These are phyloP conservation scores for Prunus yedoensis DNA, from an alignment of 331 rosid genomes.

Conservation along the genomic window DNA sequence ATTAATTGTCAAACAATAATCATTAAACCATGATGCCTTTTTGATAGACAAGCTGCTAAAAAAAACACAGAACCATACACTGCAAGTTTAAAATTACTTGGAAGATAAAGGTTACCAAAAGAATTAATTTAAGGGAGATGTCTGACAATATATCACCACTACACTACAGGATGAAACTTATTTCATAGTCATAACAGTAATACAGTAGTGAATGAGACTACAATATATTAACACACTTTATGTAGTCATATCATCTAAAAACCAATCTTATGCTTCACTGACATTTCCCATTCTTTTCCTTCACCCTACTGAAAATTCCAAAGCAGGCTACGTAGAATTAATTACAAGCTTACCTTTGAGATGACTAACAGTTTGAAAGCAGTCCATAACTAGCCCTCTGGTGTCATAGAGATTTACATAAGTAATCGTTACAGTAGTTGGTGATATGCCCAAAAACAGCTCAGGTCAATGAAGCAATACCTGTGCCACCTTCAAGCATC, in stretches of 20 bases:
- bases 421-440: slow-evolving; percentile 23
- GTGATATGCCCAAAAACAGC: slow-evolving; percentile 27
- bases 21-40: too few species aligned
- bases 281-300: background rate
- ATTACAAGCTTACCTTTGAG: slow-evolving; percentile 53
- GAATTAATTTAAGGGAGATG: background rate
- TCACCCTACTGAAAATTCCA: background rate
- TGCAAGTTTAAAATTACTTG: background rate
- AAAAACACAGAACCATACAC: background rate
- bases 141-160: too few species aligned
- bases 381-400: slow-evolving; percentile 76
- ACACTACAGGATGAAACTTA: too few species aligned
- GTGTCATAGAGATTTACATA: slow-evolving; percentile 58
- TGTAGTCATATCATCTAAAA: background rate
- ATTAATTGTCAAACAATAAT: too few species aligned
- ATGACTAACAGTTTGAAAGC: slow-evolving; percentile 46
- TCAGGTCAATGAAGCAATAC: slow-evolving; percentile 34
- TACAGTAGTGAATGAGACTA: background rate
- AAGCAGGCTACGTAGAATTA: background rate
- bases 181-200: background rate
- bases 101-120: background rate
- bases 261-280: background rate
- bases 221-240: background rate
- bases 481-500: slow-evolving; percentile 29
- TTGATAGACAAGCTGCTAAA: background rate